phyloP scores from a whole-genome alignment of 257 asterid genomes.

The Solanum acaule region DNA sequence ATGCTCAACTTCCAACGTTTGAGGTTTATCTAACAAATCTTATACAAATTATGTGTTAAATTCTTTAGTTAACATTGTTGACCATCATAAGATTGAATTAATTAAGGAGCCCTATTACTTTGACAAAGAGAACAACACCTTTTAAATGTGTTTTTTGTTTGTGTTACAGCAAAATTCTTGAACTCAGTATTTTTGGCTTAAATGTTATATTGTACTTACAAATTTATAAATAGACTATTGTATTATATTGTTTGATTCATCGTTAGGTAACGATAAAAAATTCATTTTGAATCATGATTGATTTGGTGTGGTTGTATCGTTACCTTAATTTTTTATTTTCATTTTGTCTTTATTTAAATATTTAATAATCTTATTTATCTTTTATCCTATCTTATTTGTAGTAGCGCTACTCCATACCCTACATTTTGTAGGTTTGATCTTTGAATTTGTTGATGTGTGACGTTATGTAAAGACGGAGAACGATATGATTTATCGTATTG shows the following conservation, averaged over 20 bases:
- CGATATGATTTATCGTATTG: too few relatives aligned
- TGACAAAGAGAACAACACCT: not conserved
- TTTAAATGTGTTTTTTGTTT: not conserved
- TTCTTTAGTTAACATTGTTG: too few relatives aligned
- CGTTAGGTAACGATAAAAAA: not conserved
- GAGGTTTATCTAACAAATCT: accelerated
- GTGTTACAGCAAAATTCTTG: not conserved
- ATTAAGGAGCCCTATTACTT: not conserved
- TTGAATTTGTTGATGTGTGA: too few relatives aligned
- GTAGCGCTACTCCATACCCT: not conserved
- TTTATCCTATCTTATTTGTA: not conserved
- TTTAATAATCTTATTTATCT: not conserved
- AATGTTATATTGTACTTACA: not conserved
- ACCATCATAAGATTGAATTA: not conserved
- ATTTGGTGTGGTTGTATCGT: not conserved
- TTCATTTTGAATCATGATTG: not conserved
- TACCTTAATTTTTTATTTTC: too few relatives aligned
- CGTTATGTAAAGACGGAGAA: too few relatives aligned
- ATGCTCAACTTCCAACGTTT: accelerated
- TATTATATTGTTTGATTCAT: too few relatives aligned
- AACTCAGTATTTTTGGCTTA: not conserved
- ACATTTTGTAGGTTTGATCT: too few relatives aligned
- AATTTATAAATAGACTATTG: not conserved
- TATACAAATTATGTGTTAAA: too few relatives aligned
- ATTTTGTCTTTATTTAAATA: too few relatives aligned